Evolutionary conservation across 108 stramenopile genomes (phyloP), one percentile per base, ranked within the genome.

Genomic region (Aurantiochytrium sp.): DNA sequence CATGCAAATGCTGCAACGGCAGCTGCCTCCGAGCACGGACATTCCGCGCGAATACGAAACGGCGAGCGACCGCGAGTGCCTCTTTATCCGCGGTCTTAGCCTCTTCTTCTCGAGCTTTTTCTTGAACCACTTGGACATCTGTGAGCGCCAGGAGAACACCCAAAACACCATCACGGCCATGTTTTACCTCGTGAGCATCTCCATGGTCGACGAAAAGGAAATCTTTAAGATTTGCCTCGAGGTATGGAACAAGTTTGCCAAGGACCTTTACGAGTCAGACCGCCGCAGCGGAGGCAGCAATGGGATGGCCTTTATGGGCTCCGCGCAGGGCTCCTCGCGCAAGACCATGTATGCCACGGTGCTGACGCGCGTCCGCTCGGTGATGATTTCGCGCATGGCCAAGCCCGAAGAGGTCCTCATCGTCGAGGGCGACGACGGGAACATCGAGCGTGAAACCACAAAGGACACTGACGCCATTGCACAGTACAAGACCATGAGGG

Each of bases 361-460:
- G 51, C 92, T 98, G 55, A 95, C 95, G 21, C 96, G 96, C 19
- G 96, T 97, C 5, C 96, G 98, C 57, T 94, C 95, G 44, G 97
- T 99, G 28, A 96, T 98, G 95, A 98, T 99, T 91, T 94, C 96
- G 35, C 96, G 95, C 90, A 99, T 99, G 99, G 98, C 98, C 88
- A 99, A 99, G 91, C 99, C 99, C n/a, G 98, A 99, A 90, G 99
- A 99, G 93, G 99, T 99, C 21, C 95, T 99, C 88, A 96, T 99
- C 91, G 98, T 98, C 4, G 98, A 98, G 91, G 98, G 98, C 90
- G 99, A 99, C 89, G 97, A 98, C 89, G 99, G 99, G 59, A 97
- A 98, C 91, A 97, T 98, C 89, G 97, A 98, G 19, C 94, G 98
- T 60, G 97, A 98, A 93, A 96, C 95, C 23, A 97, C 97, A 72